These are phyloP conservation scores for Curvularia sp. DNA, from an alignment of 2,329 filamentous ascomycete genomes.

Conservation along the genomic window DNA sequence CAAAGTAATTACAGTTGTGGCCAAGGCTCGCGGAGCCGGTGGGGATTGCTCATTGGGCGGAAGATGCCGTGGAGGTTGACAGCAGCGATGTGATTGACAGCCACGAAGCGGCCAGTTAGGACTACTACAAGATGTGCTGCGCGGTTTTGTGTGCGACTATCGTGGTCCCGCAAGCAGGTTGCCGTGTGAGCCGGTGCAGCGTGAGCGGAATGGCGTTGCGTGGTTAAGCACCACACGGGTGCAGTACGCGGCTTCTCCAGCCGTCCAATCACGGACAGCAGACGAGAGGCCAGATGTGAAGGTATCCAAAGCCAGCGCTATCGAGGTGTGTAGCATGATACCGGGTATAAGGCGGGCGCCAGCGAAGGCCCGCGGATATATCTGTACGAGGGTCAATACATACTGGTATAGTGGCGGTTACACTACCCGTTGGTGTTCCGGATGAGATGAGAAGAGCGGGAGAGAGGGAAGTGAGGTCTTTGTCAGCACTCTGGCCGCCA, in stretches of 20 bases:
- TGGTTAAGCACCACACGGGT: neutral
- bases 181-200: neutral
- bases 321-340: neutral
- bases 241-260: neutral
- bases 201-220: neutral
- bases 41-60: constrained; percentile 11
- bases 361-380: neutral
- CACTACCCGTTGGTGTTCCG: neutral
- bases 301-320: neutral
- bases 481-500: neutral
- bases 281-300: neutral
- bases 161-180: neutral
- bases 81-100: constrained; percentile 24
- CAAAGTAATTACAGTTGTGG: constrained; percentile 2
- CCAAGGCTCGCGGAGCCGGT: constrained; percentile 5
- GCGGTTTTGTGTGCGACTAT: neutral
- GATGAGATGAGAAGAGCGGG: neutral
- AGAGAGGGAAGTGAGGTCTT: too few relatives aligned
- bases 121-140: too few relatives aligned
- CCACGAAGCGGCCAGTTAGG: neutral
- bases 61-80: constrained; percentile 21
- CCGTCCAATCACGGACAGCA: too few relatives aligned
- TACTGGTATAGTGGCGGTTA: neutral
- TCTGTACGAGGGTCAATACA: neutral
- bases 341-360: neutral